Base-by-base conservation (phyloP, 108 stramenopile species). In the Ochromonas danica region DNA sequence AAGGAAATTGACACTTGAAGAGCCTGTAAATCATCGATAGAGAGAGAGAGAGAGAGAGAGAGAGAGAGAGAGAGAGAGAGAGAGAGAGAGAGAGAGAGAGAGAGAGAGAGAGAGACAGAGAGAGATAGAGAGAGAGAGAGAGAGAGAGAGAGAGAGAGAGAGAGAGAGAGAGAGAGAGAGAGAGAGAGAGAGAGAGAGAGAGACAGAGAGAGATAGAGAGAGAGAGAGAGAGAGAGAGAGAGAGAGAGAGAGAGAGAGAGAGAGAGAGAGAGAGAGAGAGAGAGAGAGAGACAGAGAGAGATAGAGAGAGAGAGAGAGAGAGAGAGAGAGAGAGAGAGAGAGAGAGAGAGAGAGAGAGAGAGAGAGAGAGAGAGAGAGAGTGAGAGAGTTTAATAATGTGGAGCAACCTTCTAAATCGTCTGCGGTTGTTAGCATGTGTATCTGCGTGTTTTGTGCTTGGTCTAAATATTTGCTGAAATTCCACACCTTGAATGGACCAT, bases 401-500 rank as follows among this genome's bases (percentile, higher is more conserved):
- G 51, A 57, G 51, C 51, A 57, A 57, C 51, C 51, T 57, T 57
- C 51, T 57, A 57, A 57, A 22, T 57, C 51, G 51, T 57, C 51
- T 57, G 51, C 51, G 51, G 51, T 57, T 57, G 51, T 57, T 57
- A 57, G 51, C 51, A 57, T 57, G 51, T 57, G 51, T 57, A 57
- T 57, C 51, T 57, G 51, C 51, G 51, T 57, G 51, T 57, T 57
- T 57, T 57, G 51, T 57, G 51, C 51, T 57, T 57, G 51, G 51
- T 57, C 51, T 57, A 57, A 57, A 57, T 57, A 57, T 57, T 57
- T 57, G 51, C 51, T 57, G 51, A 57, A 57, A 57, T 57, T 57
- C 51, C 51, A 57, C 51, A 57, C 51, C 51, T 57, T 57, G 51
- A 57, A 57, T 57, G 51, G 51, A 57, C 51, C 51, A 57, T 57